phyloP scores from a whole-genome alignment of 2,329 filamentous ascomycete species.

The Fusarium sp. region DNA sequence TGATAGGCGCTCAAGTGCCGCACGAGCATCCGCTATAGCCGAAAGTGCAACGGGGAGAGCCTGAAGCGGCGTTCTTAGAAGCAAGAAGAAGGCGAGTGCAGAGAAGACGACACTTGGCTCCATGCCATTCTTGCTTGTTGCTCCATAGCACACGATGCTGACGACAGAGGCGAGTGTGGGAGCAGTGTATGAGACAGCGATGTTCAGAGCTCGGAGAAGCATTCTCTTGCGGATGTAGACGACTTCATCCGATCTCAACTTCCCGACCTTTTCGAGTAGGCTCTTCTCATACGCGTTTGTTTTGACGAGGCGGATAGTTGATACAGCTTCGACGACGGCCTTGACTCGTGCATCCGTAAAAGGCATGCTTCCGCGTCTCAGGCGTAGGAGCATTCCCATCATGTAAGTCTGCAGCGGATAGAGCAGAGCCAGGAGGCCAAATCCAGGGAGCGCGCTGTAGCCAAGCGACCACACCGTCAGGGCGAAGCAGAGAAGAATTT shows the following conservation, averaged over 20 bases:
- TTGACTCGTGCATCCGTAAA: conserved; percentile 24
- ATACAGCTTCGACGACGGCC: conserved; percentile 20
- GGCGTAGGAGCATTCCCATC: conserved; percentile 17
- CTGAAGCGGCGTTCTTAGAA: conserved; percentile 13
- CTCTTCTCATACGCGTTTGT: conserved; percentile 29
- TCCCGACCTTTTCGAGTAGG: conserved; percentile 22
- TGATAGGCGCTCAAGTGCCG: conserved; percentile 12
- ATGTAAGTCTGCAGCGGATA: conserved; percentile 29
- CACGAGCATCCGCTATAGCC: conserved; percentile 19
- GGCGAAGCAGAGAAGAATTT: conserved; percentile 47
- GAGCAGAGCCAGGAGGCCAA: conserved; percentile 11
- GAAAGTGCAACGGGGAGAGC: conserved; percentile 19
- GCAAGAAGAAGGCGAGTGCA: conserved; percentile 11
- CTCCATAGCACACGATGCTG: conserved; percentile 25
- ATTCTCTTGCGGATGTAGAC: conserved; percentile 28
- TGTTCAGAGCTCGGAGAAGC: conserved; percentile 26
- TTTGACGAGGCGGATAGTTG: conserved; percentile 18
- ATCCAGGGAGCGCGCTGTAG: conserved; percentile 20
- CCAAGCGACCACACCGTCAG: conserved; percentile 17
- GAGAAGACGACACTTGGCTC: conserved; percentile 22
- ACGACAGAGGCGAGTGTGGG: conserved; percentile 23
- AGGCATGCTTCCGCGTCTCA: conserved; percentile 19
- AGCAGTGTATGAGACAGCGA: conserved; percentile 16
- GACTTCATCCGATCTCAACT: conserved; percentile 18
- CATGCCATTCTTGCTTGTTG: conserved; percentile 17